Evolutionary conservation across 768 basidiomycete genomes (phyloP), one percentile per base, ranked within the genome.

Genomic region (Naematelia encephala): DNA sequence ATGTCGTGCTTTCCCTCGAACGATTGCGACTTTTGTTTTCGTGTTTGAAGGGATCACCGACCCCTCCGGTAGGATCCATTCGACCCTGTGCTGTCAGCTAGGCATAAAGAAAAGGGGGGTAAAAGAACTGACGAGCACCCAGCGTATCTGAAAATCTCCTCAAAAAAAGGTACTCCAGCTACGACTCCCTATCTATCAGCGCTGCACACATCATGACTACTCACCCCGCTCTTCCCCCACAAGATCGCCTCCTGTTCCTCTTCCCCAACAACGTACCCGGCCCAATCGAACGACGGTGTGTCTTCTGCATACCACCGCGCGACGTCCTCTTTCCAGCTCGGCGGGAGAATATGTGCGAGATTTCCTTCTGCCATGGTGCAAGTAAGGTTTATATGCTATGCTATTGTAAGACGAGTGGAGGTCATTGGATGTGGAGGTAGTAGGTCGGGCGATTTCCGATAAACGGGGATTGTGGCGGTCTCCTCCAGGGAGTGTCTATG

Each of bases 261-360:
- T 72, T 98, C 93, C 13, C 94, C 94, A 8, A 99, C 94, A 49
- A 98, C 91, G 71, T 88, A 94, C 1, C 94, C 94, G 39, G 89
- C 93, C 64, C 91, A 96, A 78, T 99, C 94, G 67, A 97, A 96
- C 0, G 90, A 92, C 0, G 94, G 94, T 0, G 87, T 89, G 73
- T 98, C 94, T 78, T 99, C 94, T 5, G 84, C 84, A 27, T 93
- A 84, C 94, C 94, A 99, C 13, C 74, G 79, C 1, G 82, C 79
- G 54, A 98, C 83, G 63, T 90, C 86, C 0, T 83, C 69, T 76
- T 88, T 91, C 94, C 93, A 98, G 70, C 86, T 90, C 0, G 91
- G 90, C 28, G 94, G 92, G 10, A 98, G 82, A n/a, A 97, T 81
- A 73, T 97, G 80, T 11, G 80, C 78, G 58, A 77, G 69, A 44